Conservation (phyloP, 2,329 filamentous ascomycete genomes). For the Raffaelea deltoideospora region DNA sequence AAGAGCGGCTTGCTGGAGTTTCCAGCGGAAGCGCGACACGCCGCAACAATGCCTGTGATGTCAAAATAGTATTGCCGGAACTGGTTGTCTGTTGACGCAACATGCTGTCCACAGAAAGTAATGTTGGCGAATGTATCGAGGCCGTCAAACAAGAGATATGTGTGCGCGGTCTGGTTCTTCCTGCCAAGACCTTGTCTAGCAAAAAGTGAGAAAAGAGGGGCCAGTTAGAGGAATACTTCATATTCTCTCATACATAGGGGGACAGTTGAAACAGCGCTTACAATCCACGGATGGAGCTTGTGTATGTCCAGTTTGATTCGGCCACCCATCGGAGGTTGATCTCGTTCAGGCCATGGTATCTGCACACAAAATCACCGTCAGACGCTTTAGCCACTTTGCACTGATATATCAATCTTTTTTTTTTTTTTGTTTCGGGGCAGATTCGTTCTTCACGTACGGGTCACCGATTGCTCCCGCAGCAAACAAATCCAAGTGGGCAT, state of each 20-base stretch:
- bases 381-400: no score
- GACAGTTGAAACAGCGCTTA: no score
- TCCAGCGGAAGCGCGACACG: constrained; percentile 18
- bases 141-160: constrained; percentile 45
- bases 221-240: not conserved
- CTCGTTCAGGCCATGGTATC: constrained; percentile 40
- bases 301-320: constrained; percentile 47
- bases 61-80: constrained; percentile 48
- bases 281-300: constrained; percentile 27
- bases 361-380: constrained; percentile 6
- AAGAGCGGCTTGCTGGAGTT: no score
- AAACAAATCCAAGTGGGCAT: constrained; percentile 43
- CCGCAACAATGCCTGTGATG: constrained; percentile 27
- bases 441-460: no score
- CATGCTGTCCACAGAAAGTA: constrained; percentile 33
- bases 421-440: no score
- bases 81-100: constrained; percentile 45
- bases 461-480: constrained; percentile 35
- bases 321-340: constrained; percentile 44
- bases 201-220: not conserved
- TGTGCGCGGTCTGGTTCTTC: constrained; percentile 19
- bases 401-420: no score
- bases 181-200: constrained; percentile 9
- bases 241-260: no score
- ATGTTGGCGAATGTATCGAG: constrained; percentile 46